Conservation (phyloP, 192 early-diverging fungal genomes). For the Rhizoclosmatium globosum region DNA sequence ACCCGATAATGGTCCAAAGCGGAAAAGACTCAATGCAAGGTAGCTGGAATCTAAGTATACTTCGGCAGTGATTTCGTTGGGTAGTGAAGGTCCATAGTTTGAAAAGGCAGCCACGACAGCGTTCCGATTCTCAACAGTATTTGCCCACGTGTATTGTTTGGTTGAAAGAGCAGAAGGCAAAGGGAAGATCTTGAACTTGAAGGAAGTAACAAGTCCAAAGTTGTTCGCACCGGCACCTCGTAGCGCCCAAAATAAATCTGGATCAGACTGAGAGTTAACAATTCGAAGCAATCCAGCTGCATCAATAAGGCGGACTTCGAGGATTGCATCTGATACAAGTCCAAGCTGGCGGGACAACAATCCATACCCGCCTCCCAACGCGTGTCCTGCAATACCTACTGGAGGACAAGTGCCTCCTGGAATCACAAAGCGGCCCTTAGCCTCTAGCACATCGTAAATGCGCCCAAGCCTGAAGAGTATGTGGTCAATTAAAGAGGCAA, state of each 20-base stretch:
- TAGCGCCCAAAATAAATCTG: slow-evolving; percentile 33
- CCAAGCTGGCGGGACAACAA: slow-evolving; percentile 36
- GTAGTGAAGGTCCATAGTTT: too few species aligned
- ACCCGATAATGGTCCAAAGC: too few species aligned
- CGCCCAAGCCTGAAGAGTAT: slow-evolving; percentile 6
- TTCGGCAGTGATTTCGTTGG: too few species aligned
- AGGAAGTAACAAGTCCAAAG: slow-evolving; percentile 36
- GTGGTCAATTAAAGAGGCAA: too few species aligned
- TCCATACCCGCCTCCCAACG: slow-evolving; percentile 39
- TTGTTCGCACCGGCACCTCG: slow-evolving; percentile 35
- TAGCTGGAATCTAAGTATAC: too few species aligned
- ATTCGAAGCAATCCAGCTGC: slow-evolving; percentile 2
- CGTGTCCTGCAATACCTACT: slow-evolving; percentile 35
- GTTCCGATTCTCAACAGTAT: too few species aligned
- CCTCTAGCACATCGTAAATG: slow-evolving; percentile 7
- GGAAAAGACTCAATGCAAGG: too few species aligned
- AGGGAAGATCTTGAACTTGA: slow-evolving; percentile 26
- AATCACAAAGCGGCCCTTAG: slow-evolving; percentile 19
- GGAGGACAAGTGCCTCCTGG: slow-evolving; percentile 32
- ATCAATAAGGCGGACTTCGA: slow-evolving; percentile 31
- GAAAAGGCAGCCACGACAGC: too few species aligned
- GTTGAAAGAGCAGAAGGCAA: background rate
- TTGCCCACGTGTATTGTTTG: too few species aligned
- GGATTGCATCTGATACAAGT: slow-evolving; percentile 26
- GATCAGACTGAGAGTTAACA: slow-evolving; percentile 13